These are phyloP conservation scores for Neckera pumila DNA, from an alignment of 225 moss, liverwort and hornwort genomes.

Conservation along the genomic window DNA sequence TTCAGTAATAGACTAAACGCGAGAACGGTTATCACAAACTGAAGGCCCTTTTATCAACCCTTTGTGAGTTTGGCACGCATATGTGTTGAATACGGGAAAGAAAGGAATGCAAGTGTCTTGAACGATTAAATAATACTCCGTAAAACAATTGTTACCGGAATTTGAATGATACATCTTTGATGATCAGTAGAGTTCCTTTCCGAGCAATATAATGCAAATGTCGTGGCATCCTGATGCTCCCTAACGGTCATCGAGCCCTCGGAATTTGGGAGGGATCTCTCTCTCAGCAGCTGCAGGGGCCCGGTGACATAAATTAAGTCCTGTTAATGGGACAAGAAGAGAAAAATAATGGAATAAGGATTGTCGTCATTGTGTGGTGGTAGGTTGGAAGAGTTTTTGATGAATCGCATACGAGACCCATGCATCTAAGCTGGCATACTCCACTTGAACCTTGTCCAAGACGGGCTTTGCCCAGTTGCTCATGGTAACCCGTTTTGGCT, in stretches of 20 bases:
- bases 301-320: neutral
- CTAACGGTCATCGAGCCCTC: neutral
- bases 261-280: neutral
- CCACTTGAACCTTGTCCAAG: conserved; percentile 48
- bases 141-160: neutral
- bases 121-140: no score
- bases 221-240: neutral
- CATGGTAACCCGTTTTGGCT: conserved; percentile 62
- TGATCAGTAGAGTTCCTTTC: neutral
- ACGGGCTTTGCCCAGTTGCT: conserved; percentile 66
- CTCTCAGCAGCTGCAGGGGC: neutral
- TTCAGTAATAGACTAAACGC: neutral
- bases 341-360: neutral
- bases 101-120: neutral
- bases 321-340: neutral
- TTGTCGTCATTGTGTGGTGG: neutral
- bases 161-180: neutral
- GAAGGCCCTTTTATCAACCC: neutral
- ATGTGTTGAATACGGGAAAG: neutral
- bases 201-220: neutral
- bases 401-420: conserved; percentile 74
- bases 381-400: conserved; percentile 16
- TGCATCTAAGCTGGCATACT: conserved; percentile 77
- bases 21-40: neutral
- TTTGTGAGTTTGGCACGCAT: no score